Percentiles rank a stretch among this genome's conserved stretches.
Evolutionary conservation across 305 asterid genomes (phyloP).

Genomic region (Fraxinus sp.): DNA sequence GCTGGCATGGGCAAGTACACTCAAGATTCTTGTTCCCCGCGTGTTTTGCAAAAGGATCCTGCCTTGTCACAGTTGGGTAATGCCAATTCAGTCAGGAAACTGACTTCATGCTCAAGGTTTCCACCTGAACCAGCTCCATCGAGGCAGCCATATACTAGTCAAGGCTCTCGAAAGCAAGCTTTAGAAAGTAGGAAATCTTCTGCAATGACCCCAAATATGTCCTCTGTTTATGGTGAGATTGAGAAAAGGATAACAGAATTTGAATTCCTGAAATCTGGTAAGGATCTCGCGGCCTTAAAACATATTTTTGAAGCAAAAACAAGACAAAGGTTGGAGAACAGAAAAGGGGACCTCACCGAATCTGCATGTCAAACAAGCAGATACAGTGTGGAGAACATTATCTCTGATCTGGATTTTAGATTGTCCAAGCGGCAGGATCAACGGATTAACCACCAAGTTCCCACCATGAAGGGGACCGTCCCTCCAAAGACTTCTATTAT

Average conservation of each 20-base stretch:
- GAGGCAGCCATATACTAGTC: conserved; percentile 56
- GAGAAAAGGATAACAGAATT: conserved; percentile 77
- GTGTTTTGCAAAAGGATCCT: conserved; percentile 37
- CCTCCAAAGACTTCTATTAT: conserved; percentile 45
- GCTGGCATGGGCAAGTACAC: conserved; percentile 39
- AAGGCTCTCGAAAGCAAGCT: conserved; percentile 44
- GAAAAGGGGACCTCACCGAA: conserved; percentile 41
- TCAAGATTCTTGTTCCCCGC: conserved; percentile 35
- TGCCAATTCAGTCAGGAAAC: conserved; percentile 37
- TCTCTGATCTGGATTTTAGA: conserved; percentile 24
- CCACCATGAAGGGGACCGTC: conserved; percentile 34
- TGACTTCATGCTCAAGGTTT: conserved; percentile 47
- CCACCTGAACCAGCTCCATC: conserved; percentile 81
- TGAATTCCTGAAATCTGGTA: conserved; percentile 54
- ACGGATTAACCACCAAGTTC: conserved; percentile 33
- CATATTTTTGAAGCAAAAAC: conserved; percentile 84
- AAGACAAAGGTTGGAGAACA: conserved; percentile 48
- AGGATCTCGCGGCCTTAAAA: conserved; percentile 88
- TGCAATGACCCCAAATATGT: conserved; percentile 32
- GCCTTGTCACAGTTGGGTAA: conserved; percentile 36
- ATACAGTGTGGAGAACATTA: conserved; percentile 28
- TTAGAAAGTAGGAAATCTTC: conserved; percentile 38
- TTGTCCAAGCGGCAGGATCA: conserved; percentile 29
- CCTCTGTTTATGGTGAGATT: conserved; percentile 80
- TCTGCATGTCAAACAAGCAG: conserved; percentile 34